Base-by-base conservation (phyloP, 805 yeast species). In the Myxozyma nipponensis region DNA sequence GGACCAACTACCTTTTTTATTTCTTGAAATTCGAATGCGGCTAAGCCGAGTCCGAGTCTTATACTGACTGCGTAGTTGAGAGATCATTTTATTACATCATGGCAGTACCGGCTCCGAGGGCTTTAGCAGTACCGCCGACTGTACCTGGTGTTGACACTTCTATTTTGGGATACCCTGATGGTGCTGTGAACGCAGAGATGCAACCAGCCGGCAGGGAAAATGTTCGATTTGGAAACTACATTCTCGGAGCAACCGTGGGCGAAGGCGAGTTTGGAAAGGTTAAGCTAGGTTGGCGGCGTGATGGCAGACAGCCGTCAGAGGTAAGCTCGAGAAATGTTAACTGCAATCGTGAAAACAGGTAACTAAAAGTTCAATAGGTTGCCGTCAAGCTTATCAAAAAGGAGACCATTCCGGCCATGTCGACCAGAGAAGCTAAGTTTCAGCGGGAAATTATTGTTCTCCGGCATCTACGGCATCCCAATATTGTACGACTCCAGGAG, bases 201-300 rank as follows among this genome's bases (percentile, higher is more conserved):
- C 52, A 39, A 28, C 47, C 58, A 10, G 47, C 36, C 9, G 54
- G 53, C 38, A 42, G 49, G 34, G 54, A 54, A 43, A 50, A 50
- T 10, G 50, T 46, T 22, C 39, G 95, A 36, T 90, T 93, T 66
- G 98, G 98, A 23, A 82, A 86, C 13, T 93, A 90, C 63, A 79
- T 86, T 21, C 75, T 93, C 5, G 98, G 98, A 2, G 83, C 95
- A 13, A 91, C 98, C 0, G 72, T 93, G 13, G 98, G 98, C 30
- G 96, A 93, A 70, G 98, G 98, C 43, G 98, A 93, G 66, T 93
- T 93, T 68, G 98, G 98, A 52, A 91, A 93, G 68, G 98, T 93
- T 51, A 93, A 91, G 66, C 74, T 93, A 21, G 98, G 97, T 13
- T 91, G 97, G 97, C 76, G 95, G 53, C 86, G 86, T 66, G 90